phyloP scores from a whole-genome alignment of 805 yeast genomes.

The Sugiyamaella chiloensis region DNA sequence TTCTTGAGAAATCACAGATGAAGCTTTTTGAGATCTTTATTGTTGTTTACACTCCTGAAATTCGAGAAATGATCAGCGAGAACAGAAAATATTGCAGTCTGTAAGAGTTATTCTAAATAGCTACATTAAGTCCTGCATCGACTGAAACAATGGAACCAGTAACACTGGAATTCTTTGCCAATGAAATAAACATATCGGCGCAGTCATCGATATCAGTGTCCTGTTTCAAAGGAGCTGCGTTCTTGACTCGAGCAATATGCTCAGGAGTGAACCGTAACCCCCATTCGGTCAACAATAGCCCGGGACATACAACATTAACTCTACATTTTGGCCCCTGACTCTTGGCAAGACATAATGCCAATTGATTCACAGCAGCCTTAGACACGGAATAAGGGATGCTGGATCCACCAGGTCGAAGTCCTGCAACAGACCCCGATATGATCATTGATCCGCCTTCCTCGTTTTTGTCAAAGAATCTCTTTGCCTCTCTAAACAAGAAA shows the following conservation, averaged over 20 bases:
- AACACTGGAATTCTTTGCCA: conserved; percentile 26
- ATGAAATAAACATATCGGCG: conserved; percentile 26
- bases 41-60: too few relatives aligned
- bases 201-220: conserved; percentile 24
- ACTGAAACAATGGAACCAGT: conserved; percentile 37
- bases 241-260: conserved; percentile 15
- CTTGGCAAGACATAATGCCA: conserved; percentile 30
- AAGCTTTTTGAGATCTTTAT: too few relatives aligned
- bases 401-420: conserved; percentile 32
- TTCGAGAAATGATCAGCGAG: too few relatives aligned
- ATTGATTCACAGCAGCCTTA: conserved; percentile 33
- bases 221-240: conserved; percentile 17
- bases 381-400: conserved; percentile 39
- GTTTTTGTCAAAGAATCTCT: conserved; percentile 30
- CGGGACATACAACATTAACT: conserved; percentile 26
- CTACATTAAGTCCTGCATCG: conserved; percentile 29
- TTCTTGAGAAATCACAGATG: too few relatives aligned
- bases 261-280: conserved; percentile 29
- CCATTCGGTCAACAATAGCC: conserved; percentile 30
- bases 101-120: too few relatives aligned
- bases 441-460: conserved; percentile 39
- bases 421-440: conserved; percentile 38
- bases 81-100: too few relatives aligned
- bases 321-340: conserved; percentile 24
- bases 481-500: conserved; percentile 32